Percentiles rank a stretch among this genome's conserved stretches.
Conservation (phyloP, 192 early-diverging fungal species). For the Spizellomyces punctatus region DNA sequence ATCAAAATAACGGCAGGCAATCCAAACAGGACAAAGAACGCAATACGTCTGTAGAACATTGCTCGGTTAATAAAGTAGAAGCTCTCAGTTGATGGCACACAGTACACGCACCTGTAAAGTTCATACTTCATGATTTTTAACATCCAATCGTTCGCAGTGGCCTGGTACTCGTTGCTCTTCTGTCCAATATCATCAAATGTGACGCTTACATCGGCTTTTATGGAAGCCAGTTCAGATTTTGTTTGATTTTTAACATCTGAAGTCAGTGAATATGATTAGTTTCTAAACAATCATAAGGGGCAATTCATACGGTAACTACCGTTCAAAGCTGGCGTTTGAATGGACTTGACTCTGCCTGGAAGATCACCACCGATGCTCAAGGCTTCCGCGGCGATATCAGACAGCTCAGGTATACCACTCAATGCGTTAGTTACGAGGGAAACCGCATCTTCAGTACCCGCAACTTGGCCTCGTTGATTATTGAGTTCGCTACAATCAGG, state of each 20-base stretch:
- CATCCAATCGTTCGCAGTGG: neutral
- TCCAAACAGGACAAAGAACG: slow-evolving; percentile 3
- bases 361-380: neutral
- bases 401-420: neutral
- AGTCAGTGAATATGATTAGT: neutral
- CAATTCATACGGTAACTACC: no score
- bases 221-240: neutral
- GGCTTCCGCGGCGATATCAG: slow-evolving; percentile 7
- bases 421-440: neutral
- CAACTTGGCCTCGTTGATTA: neutral
- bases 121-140: slow-evolving; percentile 8
- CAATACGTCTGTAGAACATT: neutral
- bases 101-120: slow-evolving; percentile 10
- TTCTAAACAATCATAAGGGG: neutral
- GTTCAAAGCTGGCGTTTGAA: no score
- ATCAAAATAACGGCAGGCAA: slow-evolving; percentile 23
- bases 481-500: neutral
- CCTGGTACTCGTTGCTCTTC: neutral
- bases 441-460: neutral
- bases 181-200: neutral
- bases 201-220: neutral
- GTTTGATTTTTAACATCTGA: neutral
- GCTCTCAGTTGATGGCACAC: neutral
- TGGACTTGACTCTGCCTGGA: neutral
- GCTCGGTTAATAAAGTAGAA: neutral